phyloP scores from a whole-genome alignment of 148 eudicot genomes.

The Silene uniflora region DNA sequence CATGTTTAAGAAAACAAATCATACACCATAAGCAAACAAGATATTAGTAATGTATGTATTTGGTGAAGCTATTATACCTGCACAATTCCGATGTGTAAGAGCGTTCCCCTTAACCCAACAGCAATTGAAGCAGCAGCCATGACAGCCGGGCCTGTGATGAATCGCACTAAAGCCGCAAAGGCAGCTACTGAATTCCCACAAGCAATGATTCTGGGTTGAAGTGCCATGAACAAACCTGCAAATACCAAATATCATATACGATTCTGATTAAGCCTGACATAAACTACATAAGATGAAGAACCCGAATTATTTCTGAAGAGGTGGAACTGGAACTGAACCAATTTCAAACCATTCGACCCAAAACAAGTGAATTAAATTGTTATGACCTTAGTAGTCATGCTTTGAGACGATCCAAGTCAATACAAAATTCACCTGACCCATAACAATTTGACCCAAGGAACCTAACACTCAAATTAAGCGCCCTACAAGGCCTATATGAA shows the following conservation, averaged over 20 bases:
- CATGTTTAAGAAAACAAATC: neutral
- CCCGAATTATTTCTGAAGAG: neutral
- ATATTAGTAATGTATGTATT: neutral
- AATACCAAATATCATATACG: neutral
- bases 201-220: slow-evolving; percentile 72
- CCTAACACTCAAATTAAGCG: no score
- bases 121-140: slow-evolving; percentile 81
- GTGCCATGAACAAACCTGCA: slow-evolving; percentile 89
- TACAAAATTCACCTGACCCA: no score
- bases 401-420: no score
- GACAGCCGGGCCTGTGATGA: slow-evolving; percentile 73
- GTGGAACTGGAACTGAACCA: no score
- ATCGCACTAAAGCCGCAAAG: slow-evolving; percentile 62
- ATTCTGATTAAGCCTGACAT: no score
- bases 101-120: slow-evolving; percentile 61
- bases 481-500: no score
- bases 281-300: neutral
- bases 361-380: no score
- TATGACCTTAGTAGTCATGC: no score
- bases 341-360: neutral
- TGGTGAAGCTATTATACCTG: slow-evolving; percentile 37
- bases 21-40: neutral
- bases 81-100: slow-evolving; percentile 68
- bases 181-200: slow-evolving; percentile 74
- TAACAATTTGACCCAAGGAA: no score